Evolutionary conservation across 305 asterid genomes (phyloP), one percentile per base, ranked within the genome.

Genomic region (Lippia alba): DNA sequence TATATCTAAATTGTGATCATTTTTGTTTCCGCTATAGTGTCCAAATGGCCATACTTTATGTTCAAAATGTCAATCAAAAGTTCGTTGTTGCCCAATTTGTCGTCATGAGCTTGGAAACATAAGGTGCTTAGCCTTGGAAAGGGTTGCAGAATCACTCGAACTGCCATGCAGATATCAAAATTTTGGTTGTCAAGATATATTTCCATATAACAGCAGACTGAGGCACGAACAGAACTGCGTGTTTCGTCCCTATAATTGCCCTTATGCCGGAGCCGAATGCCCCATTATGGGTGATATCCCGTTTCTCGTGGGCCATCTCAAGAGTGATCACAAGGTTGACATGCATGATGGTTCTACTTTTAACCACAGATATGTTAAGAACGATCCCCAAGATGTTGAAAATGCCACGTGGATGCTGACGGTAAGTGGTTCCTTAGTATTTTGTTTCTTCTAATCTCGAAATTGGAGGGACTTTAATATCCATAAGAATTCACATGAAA

Each of bases 1-100:
- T 4, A 36, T 36, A 36, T 36, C 41, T 36, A 36, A 5, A 8
- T 58, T 32, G 15, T 45, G 6, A 61, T 9, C 32, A 58, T 14
- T 69, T 6, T 19, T 49, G 58, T 67, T 72, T 19, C 73, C 14
- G 17, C 55, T 76, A 19, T 64, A 91, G 97, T 91, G 96, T 73
- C 96, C 97, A 61, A 91, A 91, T 65, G 96, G 97, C 77, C 97
- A 91, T 61, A 91, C 93, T 40, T 77, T 91, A 80, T 91, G 97
- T 82, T 80, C 82, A 7, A 86, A 83, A 74, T 91, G 97, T 82
- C 93, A 89, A 82, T 74, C 84, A 0, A 81, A 83, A 70, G 87
- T 88, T 41, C 85, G 71, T 5, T 70, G 84, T 45, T 91, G 97
- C 84, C 96, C 97, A 36, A 87, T 88, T 64, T 91, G 96, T 65